These are phyloP conservation scores for Capsella rubella DNA, from an alignment of 441 rosid species.

Conservation along the genomic window DNA sequence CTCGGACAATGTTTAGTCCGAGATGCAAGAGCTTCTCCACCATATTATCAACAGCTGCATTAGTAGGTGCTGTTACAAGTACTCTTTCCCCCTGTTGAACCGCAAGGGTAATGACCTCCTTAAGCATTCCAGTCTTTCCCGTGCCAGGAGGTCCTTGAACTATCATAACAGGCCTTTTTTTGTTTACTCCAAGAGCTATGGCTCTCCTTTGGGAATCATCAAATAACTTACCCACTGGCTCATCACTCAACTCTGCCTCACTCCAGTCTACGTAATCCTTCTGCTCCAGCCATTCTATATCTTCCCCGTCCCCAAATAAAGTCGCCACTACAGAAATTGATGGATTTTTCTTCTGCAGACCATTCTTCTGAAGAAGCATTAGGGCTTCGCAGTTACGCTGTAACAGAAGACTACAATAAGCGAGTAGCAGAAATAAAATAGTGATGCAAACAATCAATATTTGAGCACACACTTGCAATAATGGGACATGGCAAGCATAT, in stretches of 20 bases:
- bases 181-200: conserved; percentile 80
- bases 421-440: neutral
- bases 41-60: conserved; percentile 97
- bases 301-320: conserved; percentile 86
- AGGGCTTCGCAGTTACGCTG: conserved; percentile 99
- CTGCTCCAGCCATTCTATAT: conserved; percentile 70
- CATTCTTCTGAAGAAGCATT: conserved; percentile 93
- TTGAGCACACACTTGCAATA: conserved; percentile 20
- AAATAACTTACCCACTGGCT: conserved; percentile 50
- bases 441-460: conserved; percentile 18
- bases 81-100: conserved; percentile 94
- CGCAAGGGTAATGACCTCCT: conserved; percentile 73
- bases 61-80: conserved; percentile 94
- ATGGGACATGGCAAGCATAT: neutral
- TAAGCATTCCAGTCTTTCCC: conserved; percentile 93
- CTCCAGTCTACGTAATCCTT: conserved; percentile 64
- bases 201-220: conserved; percentile 82
- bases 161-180: conserved; percentile 73
- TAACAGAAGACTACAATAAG: conserved; percentile 44
- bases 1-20: conserved; percentile 80
- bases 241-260: conserved; percentile 64
- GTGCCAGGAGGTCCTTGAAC: conserved; percentile 99
- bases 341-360: conserved; percentile 83
- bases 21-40: conserved; percentile 83
- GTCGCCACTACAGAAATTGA: conserved; percentile 83